Evolutionary conservation across 2,329 filamentous ascomycete species (phyloP), one percentile per base, ranked within the genome.

Genomic region (Alternaria incomplexa): DNA sequence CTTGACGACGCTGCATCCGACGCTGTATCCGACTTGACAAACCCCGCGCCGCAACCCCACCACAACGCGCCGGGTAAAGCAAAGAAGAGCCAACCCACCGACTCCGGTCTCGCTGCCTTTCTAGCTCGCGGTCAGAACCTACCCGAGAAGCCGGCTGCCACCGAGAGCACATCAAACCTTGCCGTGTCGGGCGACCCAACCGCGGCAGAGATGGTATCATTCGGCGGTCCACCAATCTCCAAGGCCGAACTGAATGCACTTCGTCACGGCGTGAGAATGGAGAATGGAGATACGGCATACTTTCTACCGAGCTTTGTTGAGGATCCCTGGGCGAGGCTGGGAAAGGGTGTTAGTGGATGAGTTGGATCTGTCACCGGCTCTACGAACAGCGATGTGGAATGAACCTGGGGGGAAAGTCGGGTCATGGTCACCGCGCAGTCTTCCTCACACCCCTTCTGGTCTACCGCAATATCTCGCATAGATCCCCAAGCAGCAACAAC

Each of bases 221-320:
- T 77, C 36, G 76, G 76, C 6, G 76, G 76, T 6, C 64, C 67
- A 12, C 5, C 70, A 2, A 69, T 79, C 15, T 58, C 75, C 12
- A 70, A 64, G 20, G 63, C 62, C 15, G 75, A 79, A 44, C 63
- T 83, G 22, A 72, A 80, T 52, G 77, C 77, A 26, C 67, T 83
- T n/a, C 70, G 77, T 12, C 69, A 73, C 28, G 81, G 82, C 4
- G 77, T 84, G 40, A 78, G 77, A 54, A 82, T 84, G 64, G 79
- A 81, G 62, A 80, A 79, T 1, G 92, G 90, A 83, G 91, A 90
- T 78, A 81, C 85, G 43, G 88, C 84, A 36, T 92, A 91, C 77
- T 93, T 93, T 77, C 86, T 92, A 62, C 86, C 87, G 0, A 85
- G 83, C 61, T 91, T 90, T 64, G 88, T 92, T 69, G 85, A 89